Conservation (phyloP, 495 filamentous ascomycete genomes). For the Neurospora tetraspora region DNA sequence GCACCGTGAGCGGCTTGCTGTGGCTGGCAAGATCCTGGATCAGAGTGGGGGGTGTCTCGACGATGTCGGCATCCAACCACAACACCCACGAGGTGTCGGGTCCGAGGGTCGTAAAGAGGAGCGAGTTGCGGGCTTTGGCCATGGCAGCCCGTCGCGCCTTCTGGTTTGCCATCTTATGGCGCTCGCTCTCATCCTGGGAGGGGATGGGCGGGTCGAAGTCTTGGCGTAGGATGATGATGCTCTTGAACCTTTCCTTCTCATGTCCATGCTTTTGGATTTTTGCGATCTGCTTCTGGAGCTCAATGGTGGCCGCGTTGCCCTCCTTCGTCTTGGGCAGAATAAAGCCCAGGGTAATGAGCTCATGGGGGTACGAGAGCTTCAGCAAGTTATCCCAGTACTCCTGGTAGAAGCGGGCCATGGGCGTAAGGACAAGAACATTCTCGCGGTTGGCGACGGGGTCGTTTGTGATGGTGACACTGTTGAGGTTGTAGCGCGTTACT, state of each 20-base stretch:
- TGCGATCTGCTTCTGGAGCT: constrained; percentile 73
- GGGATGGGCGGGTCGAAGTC: constrained; percentile 78
- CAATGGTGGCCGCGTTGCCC: constrained; percentile 70
- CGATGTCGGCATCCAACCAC: constrained; percentile 87
- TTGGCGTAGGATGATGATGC: constrained; percentile 86
- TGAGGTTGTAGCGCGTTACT: constrained; percentile 90
- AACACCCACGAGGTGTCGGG: constrained; percentile 92
- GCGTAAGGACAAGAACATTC: constrained; percentile 83
- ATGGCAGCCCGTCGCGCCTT: constrained; percentile 80
- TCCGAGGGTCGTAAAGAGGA: constrained; percentile 94
- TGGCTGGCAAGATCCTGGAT: constrained; percentile 89
- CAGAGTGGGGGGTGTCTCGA: constrained; percentile 75
- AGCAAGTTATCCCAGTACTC: constrained; percentile 94
- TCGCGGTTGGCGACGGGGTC: constrained; percentile 69
- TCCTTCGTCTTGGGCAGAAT: constrained; percentile 88
- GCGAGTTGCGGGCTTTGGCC: constrained; percentile 83
- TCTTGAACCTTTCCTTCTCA: constrained; percentile 74
- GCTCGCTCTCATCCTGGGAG: constrained; percentile 77
- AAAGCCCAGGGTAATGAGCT: constrained; percentile 90
- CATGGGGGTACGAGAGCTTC: constrained; percentile 77
- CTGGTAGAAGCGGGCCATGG: constrained; percentile 84
- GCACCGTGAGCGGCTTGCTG: constrained; percentile 79
- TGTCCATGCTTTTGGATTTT: constrained; percentile 69
- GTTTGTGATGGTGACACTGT: constrained; percentile 74
- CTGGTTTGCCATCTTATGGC: constrained; percentile 84